Percentiles rank a stretch among this genome's conserved stretches.
These are phyloP conservation scores for Babjeviella inositovora DNA, from an alignment of 805 yeast species.

Conservation along the genomic window DNA sequence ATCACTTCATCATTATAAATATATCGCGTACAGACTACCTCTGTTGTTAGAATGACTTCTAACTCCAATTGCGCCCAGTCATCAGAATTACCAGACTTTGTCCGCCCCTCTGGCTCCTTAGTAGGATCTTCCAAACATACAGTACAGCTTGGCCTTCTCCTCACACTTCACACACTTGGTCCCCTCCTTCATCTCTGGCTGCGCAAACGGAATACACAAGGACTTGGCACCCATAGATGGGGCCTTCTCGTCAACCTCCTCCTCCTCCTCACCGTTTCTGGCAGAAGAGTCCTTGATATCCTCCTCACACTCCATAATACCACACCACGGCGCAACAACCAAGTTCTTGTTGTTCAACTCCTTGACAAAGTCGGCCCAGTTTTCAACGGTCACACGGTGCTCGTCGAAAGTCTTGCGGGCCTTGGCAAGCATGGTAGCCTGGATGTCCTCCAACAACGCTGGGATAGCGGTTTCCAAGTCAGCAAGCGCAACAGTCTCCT, in stretches of 20 bases:
- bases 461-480: conserved; percentile 56
- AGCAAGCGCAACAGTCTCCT: conserved; percentile 47
- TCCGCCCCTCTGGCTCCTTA: conserved; percentile 18
- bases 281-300: conserved; percentile 86
- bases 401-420: conserved; percentile 77
- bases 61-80: too few species aligned
- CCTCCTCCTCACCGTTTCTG: conserved; percentile 62
- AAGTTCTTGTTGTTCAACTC: conserved; percentile 83
- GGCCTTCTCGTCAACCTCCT: conserved; percentile 85
- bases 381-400: conserved; percentile 68
- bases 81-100: too few species aligned
- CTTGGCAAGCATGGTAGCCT: conserved; percentile 48
- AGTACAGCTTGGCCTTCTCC: conserved; percentile 59
- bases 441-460: conserved; percentile 69
- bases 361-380: conserved; percentile 89
- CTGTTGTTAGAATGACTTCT: too few species aligned
- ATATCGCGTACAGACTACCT: too few species aligned
- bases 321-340: conserved; percentile 96
- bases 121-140: conserved; percentile 96
- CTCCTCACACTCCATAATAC: conserved; percentile 86
- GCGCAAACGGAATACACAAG: conserved; percentile 89
- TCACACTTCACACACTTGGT: conserved; percentile 85
- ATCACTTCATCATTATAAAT: too few species aligned
- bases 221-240: conserved; percentile 99
- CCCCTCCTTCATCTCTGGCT: conserved; percentile 65